phyloP scores from a whole-genome alignment of 192 early-diverging fungal genomes.

The Diversispora eburnea region DNA sequence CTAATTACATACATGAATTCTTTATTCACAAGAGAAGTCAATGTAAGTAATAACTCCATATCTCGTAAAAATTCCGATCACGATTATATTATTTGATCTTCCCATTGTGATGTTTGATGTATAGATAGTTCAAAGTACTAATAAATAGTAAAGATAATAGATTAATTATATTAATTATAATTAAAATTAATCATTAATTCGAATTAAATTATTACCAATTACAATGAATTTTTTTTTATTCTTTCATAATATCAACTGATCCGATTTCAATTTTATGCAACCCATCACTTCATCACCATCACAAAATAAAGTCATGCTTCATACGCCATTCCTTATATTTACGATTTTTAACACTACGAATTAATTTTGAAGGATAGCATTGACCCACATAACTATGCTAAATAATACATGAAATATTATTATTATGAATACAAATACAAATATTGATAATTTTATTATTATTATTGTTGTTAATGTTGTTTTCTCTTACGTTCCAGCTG shows the following conservation, averaged over 20 bases:
- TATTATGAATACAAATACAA: not conserved
- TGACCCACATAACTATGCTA: conserved; percentile 22
- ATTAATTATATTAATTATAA: not conserved
- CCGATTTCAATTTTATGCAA: conserved; percentile 70
- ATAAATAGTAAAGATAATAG: not conserved
- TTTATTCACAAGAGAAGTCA: conserved; percentile 35
- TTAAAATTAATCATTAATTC: too few species aligned
- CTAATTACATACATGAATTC: conserved; percentile 19
- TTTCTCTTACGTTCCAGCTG: conserved; percentile 30
- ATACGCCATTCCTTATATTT: conserved; percentile 79
- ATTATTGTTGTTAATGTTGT: not conserved
- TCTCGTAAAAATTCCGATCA: conserved; percentile 79
- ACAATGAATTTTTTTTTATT: conserved; percentile 66
- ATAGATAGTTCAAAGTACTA: conserved; percentile 95
- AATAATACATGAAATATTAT: not conserved
- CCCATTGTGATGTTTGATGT: conserved; percentile 93
- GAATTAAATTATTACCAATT: conserved; percentile 55
- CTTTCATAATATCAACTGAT: conserved; percentile 74
- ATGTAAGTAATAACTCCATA: conserved; percentile 71
- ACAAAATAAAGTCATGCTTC: conserved; percentile 85
- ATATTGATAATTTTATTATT: not conserved
- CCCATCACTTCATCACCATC: conserved; percentile 95
- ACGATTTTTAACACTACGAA: conserved; percentile 75
- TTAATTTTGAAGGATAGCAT: conserved; percentile 29
- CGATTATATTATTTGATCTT: conserved; percentile 84